Base-by-base conservation (phyloP, 225 moss, liverwort and hornwort genomes). In the Takakia lepidozioides region DNA sequence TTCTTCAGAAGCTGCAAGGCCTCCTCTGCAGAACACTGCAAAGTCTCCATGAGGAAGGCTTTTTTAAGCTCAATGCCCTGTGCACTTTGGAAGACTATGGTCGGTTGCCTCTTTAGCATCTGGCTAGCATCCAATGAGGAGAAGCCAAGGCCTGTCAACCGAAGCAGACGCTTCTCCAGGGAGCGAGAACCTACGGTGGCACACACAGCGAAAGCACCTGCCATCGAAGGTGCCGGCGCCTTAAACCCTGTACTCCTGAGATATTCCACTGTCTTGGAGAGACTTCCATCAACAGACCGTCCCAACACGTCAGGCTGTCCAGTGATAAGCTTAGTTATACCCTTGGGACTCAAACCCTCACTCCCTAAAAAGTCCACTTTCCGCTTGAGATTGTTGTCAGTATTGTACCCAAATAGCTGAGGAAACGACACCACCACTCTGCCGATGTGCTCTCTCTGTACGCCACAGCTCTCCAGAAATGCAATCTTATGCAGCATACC, bases 401-500 rank as follows among this genome's bases (percentile, higher is more conserved):
- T 50, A 19, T 64, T 66, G 32, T 65, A 48, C 38, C 73, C 46
- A 35, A 78, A 78, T 19, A 73, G 43, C 34, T 62, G 34, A 32
- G 78, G 73, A 61, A 65, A 73, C 9, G 62, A 49, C 47, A 58
- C 62, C 6, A 78, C 65, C 23, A 78, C 56, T 28, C 61, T 69
- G 0, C 69, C 78, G 53, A 78, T 55, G 44, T 51, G 67, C 26
- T 66, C 68, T 16, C 66, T 63, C 62, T 72, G 65, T 16, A 78
- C 56, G 10, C 78, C 78, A 34, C 65, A 57, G 51, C 69, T 73
- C 51, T 72, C 68, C 46, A 73, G 62, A 43, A 78, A 78, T 39
- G 61, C 57, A 39, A 78, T 69, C 56, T 78, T 78, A 21, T 68
- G 62, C 47, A 58, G 55, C 42, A 73, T 37, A 29, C 73, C 73